phyloP scores from a whole-genome alignment of 208 protist genomes.

The Borovskyia barvae region DNA sequence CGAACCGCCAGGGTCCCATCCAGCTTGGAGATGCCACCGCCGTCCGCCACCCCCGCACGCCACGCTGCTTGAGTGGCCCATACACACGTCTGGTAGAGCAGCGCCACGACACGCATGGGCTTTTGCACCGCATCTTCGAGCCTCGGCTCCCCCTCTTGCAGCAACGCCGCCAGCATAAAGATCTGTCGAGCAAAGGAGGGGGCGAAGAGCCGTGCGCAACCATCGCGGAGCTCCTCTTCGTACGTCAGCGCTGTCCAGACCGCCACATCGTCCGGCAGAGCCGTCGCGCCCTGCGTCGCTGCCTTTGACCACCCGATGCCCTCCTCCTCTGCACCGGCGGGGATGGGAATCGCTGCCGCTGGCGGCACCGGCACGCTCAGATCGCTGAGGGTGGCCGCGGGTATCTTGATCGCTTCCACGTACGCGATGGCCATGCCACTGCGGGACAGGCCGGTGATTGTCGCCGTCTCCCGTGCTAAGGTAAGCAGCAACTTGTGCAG shows the following conservation, averaged over 20 bases:
- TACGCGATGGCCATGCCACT: slow-evolving; percentile 20
- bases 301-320: no score
- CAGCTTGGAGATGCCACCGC: no score
- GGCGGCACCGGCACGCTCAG: slow-evolving; percentile 1
- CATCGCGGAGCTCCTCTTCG: slow-evolving; percentile 22
- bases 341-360: neutral
- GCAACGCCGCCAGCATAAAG: neutral
- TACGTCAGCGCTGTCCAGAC: slow-evolving; percentile 11
- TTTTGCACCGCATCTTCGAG: no score
- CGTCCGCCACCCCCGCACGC: slow-evolving; percentile 9
- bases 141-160: no score
- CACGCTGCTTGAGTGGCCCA: slow-evolving; percentile 17
- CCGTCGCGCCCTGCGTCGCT: no score
- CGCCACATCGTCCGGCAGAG: neutral
- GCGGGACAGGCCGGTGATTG: slow-evolving; percentile 11
- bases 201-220: slow-evolving; percentile 13
- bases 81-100: slow-evolving; percentile 23
- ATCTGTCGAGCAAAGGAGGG: slow-evolving; percentile 4
- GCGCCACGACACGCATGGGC: slow-evolving; percentile 17
- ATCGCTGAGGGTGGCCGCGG: slow-evolving; percentile 14
- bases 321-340: neutral
- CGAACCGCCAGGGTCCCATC: slow-evolving; percentile 3
- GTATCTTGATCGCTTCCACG: slow-evolving; percentile 23
- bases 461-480: slow-evolving; percentile 1
- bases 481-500: slow-evolving; percentile 19